A percentile compares a stretch with the other conserved stretches of the same genome.
These are phyloP conservation scores for Penicillium ucsense DNA, from an alignment of 495 filamentous ascomycete species.

Conservation along the genomic window DNA sequence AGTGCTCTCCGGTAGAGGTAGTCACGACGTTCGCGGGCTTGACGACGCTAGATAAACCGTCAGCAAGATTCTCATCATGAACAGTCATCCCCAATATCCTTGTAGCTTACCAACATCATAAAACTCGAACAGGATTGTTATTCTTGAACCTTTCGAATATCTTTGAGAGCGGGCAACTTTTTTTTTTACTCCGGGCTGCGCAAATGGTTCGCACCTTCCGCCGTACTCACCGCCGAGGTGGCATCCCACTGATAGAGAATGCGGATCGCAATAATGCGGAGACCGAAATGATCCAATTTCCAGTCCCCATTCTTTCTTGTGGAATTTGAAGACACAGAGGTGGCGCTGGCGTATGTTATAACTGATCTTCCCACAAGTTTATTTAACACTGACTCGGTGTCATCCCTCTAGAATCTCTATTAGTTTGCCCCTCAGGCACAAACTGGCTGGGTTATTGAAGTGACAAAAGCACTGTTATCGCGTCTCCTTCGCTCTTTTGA, in stretches of 20 bases:
- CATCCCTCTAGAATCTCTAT: slow-evolving; percentile 5
- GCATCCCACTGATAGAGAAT: slow-evolving; percentile 26
- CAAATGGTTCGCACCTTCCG: slow-evolving; percentile 14
- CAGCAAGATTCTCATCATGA: not conserved
- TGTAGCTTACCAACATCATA: slow-evolving; percentile 36
- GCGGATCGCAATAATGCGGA: slow-evolving; percentile 22
- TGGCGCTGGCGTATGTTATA: slow-evolving; percentile 9
- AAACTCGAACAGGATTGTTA: not conserved
- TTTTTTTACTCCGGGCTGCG: slow-evolving; percentile 36
- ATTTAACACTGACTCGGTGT: not conserved
- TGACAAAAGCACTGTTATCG: slow-evolving; percentile 15
- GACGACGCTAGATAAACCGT: slow-evolving; percentile 40
- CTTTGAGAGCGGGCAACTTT: slow-evolving; percentile 29
- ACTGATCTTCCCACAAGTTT: not conserved
- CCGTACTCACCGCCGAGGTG: slow-evolving; percentile 25
- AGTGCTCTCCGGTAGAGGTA: slow-evolving; percentile 83
- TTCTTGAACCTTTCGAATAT: slow-evolving; percentile 2
- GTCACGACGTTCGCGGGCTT: slow-evolving; percentile 80
- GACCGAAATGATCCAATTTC: slow-evolving; percentile 14
- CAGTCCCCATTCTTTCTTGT: slow-evolving; percentile 16
- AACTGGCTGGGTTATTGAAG: slow-evolving; percentile 4
- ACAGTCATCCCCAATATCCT: too few species aligned
- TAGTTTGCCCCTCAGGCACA: slow-evolving; percentile 20
- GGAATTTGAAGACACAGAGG: slow-evolving; percentile 14
- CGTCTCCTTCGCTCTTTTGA: slow-evolving; percentile 26